Conservation (phyloP, 2,329 filamentous ascomycete species). For the Fusarium citri region DNA sequence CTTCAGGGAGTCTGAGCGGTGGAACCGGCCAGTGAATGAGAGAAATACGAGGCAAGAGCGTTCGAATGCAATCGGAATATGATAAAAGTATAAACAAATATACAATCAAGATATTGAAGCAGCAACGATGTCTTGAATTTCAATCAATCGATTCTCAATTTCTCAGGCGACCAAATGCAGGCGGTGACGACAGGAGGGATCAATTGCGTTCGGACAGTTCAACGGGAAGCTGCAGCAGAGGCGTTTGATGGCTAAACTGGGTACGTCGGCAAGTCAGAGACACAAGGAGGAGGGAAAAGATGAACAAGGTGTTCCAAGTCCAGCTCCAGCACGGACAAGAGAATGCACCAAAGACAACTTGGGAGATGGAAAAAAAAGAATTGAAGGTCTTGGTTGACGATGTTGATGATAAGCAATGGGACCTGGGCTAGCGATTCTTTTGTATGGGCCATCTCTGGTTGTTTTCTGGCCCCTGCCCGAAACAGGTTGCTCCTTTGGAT, state of each 20-base stretch:
- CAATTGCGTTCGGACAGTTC: constrained; percentile 24
- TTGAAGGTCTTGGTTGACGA: constrained; percentile 41
- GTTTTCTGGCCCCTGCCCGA: constrained; percentile 40
- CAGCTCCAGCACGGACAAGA: constrained; percentile 33
- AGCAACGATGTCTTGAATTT: constrained; percentile 27
- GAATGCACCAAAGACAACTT: constrained; percentile 34
- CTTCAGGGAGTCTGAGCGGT: constrained; percentile 29
- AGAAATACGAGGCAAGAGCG: constrained; percentile 9
- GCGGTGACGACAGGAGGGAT: constrained; percentile 37
- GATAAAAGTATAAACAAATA: constrained; percentile 11
- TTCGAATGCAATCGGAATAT: constrained; percentile 11
- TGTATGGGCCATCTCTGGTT: constrained; percentile 27
- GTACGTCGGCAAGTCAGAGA: constrained; percentile 1
- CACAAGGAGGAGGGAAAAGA: not conserved
- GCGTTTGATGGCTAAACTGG: constrained; percentile 7
- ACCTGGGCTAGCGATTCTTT: constrained; percentile 32
- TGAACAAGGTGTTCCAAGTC: constrained; percentile 19
- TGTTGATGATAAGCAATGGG: constrained; percentile 27
- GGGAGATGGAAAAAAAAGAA: constrained; percentile 32
- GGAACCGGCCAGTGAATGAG: constrained; percentile 14
- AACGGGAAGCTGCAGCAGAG: constrained; percentile 31
- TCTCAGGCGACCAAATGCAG: constrained; percentile 21
- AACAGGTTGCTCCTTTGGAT: constrained; percentile 35
- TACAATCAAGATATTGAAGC: constrained; percentile 25
- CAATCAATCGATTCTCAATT: constrained; percentile 23